These are phyloP conservation scores for Coemansia sp. DNA, from an alignment of 192 early-diverging fungal genomes.

Conservation along the genomic window DNA sequence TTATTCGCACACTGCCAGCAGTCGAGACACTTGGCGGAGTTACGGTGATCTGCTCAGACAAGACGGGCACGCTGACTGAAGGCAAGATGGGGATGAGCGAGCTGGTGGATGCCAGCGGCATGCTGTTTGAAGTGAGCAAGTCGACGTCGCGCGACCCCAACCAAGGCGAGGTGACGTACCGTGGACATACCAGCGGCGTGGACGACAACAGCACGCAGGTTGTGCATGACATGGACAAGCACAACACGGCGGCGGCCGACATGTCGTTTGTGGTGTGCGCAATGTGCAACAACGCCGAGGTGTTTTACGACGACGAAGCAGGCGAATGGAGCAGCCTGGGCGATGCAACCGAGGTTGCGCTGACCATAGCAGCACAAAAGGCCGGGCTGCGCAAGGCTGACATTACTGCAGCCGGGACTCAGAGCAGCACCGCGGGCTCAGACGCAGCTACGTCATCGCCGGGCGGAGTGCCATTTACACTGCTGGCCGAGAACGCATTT, in stretches of 20 bases:
- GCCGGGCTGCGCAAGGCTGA: constrained; percentile 63
- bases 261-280: constrained; percentile 74
- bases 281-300: constrained; percentile 84
- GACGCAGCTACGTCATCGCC: not conserved
- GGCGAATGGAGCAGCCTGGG: constrained; percentile 72
- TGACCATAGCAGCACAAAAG: constrained; percentile 83
- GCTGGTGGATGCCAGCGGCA: constrained; percentile 53
- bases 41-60: constrained; percentile 97
- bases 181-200: constrained; percentile 56
- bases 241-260: constrained; percentile 62
- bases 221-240: constrained; percentile 49
- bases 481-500: constrained; percentile 80
- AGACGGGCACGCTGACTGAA: constrained; percentile 95
- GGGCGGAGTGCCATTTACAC: constrained; percentile 27
- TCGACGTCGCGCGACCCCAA: constrained; percentile 59
- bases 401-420: constrained; percentile 7
- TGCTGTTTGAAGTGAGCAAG: constrained; percentile 56
- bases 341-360: constrained; percentile 94
- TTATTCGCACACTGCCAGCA: constrained; percentile 87
- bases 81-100: constrained; percentile 92
- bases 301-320: constrained; percentile 58
- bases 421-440: not conserved
- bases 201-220: constrained; percentile 26
- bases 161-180: constrained; percentile 64
- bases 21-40: constrained; percentile 96